A percentile compares a stretch with the other conserved stretches of the same genome.
phyloP scores from a whole-genome alignment of 352 stramenopile genomes.

The Phytophthora boehmeriae region DNA sequence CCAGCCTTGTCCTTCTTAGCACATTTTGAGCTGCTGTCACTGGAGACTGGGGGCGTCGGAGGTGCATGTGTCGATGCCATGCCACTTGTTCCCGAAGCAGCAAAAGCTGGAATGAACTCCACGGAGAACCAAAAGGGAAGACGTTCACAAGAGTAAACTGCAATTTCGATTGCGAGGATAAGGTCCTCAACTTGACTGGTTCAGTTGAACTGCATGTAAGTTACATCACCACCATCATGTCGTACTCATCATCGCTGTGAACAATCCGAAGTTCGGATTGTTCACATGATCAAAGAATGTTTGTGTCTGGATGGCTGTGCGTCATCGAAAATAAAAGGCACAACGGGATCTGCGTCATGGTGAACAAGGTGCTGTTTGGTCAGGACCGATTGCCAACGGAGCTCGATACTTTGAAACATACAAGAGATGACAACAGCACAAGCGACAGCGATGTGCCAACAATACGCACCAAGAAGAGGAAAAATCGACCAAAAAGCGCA shows the following conservation, averaged over 20 bases:
- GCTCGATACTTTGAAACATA: neutral
- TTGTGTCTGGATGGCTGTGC: no score
- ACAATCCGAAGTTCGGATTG: no score
- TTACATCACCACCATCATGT: neutral
- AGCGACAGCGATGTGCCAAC: neutral
- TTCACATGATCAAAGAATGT: no score
- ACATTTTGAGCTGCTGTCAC: neutral
- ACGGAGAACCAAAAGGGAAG: neutral
- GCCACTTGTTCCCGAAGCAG: no score
- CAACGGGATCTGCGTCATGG: no score
- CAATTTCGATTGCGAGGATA: neutral
- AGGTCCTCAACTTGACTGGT: neutral
- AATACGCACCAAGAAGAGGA: neutral
- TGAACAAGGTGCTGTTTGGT: no score
- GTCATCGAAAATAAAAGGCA: no score
- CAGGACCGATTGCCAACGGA: no score
- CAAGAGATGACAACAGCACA: no score
- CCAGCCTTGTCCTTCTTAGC: constrained; percentile 1
- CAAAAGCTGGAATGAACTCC: constrained; percentile 5
- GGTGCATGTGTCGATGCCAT: no score
- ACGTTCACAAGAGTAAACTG: neutral
- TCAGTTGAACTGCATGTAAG: neutral
- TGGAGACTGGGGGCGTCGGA: neutral
- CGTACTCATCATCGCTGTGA: neutral
- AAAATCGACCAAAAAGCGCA: constrained; percentile 24